Evolutionary conservation across 139 green algal genomes (phyloP).

Genomic region (Zygnema circumcarinatum): DNA sequence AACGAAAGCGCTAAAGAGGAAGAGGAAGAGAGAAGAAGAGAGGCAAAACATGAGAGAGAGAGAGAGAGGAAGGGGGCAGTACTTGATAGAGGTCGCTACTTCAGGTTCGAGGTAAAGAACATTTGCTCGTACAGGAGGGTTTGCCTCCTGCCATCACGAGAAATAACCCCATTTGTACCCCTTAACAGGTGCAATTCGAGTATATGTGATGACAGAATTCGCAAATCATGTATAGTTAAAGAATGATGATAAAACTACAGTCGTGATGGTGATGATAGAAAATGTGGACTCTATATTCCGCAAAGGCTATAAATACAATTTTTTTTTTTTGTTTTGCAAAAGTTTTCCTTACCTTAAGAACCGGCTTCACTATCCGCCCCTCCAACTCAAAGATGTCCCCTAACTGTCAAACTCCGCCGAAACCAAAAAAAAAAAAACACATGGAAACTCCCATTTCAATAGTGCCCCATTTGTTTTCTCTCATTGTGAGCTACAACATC

Average conservation of each 20-base stretch:
- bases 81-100: neutral
- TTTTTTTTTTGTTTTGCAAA: neutral
- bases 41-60: too few relatives aligned
- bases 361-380: neutral
- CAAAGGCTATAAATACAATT: neutral
- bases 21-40: conserved; percentile 25
- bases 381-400: conserved; percentile 22
- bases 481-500: neutral
- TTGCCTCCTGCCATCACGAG: neutral
- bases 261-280: neutral
- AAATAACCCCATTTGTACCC: neutral
- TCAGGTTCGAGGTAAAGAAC: neutral
- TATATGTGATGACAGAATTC: neutral
- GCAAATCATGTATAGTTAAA: neutral
- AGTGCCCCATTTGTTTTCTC: neutral
- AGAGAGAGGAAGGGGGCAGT: conserved; percentile 15
- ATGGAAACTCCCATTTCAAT: neutral
- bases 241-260: neutral
- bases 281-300: neutral
- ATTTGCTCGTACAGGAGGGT: neutral
- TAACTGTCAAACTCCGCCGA: neutral
- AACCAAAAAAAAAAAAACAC: neutral
- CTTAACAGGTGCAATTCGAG: neutral
- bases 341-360: conserved; percentile 20
- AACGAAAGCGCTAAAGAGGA: neutral